A percentile compares a stretch with the other conserved stretches of the same genome.
phyloP scores from a whole-genome alignment of 345 rosid genomes.

The Gossypium herbaceum region DNA sequence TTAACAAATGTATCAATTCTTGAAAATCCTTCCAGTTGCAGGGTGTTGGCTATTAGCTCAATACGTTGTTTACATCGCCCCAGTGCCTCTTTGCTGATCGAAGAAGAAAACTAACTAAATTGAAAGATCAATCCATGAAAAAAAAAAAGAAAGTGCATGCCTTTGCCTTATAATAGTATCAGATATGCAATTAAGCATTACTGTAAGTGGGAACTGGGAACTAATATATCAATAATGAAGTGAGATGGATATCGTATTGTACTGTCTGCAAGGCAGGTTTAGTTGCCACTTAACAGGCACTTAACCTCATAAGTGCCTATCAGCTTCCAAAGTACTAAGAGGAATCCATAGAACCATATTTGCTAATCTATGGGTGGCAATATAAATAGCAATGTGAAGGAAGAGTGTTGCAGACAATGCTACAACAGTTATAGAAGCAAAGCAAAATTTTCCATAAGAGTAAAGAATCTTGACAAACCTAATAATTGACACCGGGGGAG shows the following conservation, averaged over 20 bases:
- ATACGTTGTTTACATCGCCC: slow-evolving; percentile 64
- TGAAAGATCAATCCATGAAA: not conserved
- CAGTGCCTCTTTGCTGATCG: slow-evolving; percentile 57
- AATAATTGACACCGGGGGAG: slow-evolving; percentile 80
- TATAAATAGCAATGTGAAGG: not conserved
- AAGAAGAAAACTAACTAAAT: slow-evolving; percentile 11
- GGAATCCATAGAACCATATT: not conserved
- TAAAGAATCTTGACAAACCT: slow-evolving; percentile 45
- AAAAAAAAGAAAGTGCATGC: not conserved
- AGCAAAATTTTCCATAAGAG: not conserved
- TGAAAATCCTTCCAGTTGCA: slow-evolving; percentile 81
- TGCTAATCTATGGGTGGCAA: not conserved
- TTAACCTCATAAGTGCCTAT: not conserved
- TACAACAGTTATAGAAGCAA: not conserved
- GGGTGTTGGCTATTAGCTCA: slow-evolving; percentile 71
- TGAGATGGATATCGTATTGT: not conserved
- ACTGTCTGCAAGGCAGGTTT: not conserved
- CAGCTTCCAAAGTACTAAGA: not conserved
- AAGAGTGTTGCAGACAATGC: not conserved
- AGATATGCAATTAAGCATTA: not conserved
- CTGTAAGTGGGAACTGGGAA: not conserved
- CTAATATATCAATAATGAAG: not conserved
- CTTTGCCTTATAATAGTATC: not conserved
- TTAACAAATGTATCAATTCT: slow-evolving; percentile 89
- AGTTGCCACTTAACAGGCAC: not conserved